Evolutionary conservation across 2,329 filamentous ascomycete species (phyloP), one percentile per base, ranked within the genome.

Genomic region (Coleophoma eucalyptorum): DNA sequence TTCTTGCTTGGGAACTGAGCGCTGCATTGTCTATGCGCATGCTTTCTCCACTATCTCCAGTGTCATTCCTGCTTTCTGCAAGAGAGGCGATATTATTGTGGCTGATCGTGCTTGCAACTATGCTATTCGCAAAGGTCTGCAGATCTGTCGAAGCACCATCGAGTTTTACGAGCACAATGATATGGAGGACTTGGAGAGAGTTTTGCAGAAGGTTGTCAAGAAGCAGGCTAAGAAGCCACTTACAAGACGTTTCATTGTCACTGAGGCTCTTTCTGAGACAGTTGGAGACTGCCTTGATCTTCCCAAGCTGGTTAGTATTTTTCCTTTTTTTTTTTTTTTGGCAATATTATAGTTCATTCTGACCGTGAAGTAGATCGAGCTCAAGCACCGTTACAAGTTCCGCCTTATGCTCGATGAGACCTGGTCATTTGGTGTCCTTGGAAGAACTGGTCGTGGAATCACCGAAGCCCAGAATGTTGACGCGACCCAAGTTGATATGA

Each of bases 401-500:
- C 90, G 94, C 62, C 82, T 99, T 50, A 96, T 97, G 58, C 84
- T 99, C 35, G 94, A 99, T 68, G 94, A 99, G 75, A 96, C 92
- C 1, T 96, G 90, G 87, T 97, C 92, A 1, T 99, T 97, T 67
- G 95, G 93, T 53, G 89, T 97, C 16, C 80, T 99, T 5, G 94
- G 94, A 44, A 82, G 91, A 55, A 96, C 90, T 21, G 95, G 94
- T 18, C 86, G 91, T 48, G 94, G 94, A 52, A 78, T 97, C 37
- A 97, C 94, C 0, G 95, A 99, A 73, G 90, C 93, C 5, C 94
- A 97, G 66, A 96, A 97, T 61, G 93, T 99, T 16, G 94, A 97
- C 67, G 85, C 93, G 0, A 83, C 87, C 10, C 89, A 96, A 65
- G 86, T 99, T 46, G 94, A 99, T 73, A 97, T 99, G 91, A 93